A percentile compares a stretch with the other conserved stretches of the same genome.
These are phyloP conservation scores for Coccomyxa sp. DNA, from an alignment of 139 green algal genomes.

Conservation along the genomic window DNA sequence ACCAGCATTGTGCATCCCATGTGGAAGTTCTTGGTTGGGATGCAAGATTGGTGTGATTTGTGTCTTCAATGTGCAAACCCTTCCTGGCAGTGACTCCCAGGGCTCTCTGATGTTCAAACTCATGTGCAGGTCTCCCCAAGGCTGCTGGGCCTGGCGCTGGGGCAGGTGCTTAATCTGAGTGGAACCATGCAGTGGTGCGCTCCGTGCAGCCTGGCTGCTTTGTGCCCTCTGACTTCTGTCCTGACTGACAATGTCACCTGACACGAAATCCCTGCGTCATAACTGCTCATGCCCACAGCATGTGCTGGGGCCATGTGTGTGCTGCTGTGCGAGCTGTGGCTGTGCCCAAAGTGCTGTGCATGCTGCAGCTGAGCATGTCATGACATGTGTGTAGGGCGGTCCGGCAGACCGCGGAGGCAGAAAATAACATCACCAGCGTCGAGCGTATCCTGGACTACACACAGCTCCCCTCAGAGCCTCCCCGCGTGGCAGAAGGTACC, in stretches of 20 bases:
- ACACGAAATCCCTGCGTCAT: too few relatives aligned
- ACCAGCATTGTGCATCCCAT: not conserved
- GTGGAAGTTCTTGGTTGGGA: not conserved
- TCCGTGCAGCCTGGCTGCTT: too few relatives aligned
- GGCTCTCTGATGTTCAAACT: too few relatives aligned
- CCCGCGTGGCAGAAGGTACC: slow-evolving; percentile 26
- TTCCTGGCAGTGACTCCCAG: too few relatives aligned
- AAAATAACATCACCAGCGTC: slow-evolving; percentile 82
- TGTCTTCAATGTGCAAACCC: too few relatives aligned
- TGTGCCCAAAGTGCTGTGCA: too few relatives aligned
- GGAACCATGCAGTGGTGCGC: slow-evolving; percentile 79
- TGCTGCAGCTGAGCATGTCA: slow-evolving; percentile 64
- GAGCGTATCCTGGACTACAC: slow-evolving; percentile 82
- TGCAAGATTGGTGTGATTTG: not conserved
- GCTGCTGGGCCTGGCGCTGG: slow-evolving; percentile 85
- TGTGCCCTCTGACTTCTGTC: too few relatives aligned
- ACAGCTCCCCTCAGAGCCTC: slow-evolving; percentile 52
- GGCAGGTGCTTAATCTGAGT: slow-evolving; percentile 79
- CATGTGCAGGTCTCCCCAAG: slow-evolving; percentile 50
- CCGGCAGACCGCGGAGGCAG: slow-evolving; percentile 63
- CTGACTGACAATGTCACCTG: too few relatives aligned
- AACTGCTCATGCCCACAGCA: too few relatives aligned
- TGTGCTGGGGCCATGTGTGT: too few relatives aligned
- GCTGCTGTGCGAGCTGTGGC: too few relatives aligned
- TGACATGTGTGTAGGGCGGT: slow-evolving; percentile 70